phyloP scores from a whole-genome alignment of 2,329 filamentous ascomycete genomes.

The Epichloe uncinata region DNA sequence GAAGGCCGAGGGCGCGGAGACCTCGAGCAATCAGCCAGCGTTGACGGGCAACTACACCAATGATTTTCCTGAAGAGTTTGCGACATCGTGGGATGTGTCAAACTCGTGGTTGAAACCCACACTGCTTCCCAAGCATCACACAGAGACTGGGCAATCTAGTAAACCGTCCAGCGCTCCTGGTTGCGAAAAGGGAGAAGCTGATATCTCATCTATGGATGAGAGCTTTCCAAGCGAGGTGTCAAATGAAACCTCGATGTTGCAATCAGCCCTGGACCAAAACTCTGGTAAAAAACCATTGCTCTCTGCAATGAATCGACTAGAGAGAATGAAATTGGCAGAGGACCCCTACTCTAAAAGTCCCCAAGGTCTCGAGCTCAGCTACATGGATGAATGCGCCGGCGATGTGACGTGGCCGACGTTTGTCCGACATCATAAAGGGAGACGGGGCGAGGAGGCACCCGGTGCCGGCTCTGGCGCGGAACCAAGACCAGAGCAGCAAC shows the following conservation, averaged over 20 bases:
- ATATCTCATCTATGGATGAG: constrained; percentile 27
- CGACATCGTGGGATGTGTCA: constrained; percentile 25
- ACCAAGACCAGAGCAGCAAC: constrained; percentile 1
- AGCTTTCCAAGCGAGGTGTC: constrained; percentile 21
- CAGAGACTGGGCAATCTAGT: background rate
- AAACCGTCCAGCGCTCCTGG: background rate
- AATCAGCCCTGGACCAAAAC: constrained; percentile 19
- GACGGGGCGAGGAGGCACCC: background rate
- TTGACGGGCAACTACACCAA: constrained; percentile 35
- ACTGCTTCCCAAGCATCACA: constrained; percentile 11
- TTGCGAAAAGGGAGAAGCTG: constrained; percentile 16
- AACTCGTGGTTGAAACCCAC: constrained; percentile 15
- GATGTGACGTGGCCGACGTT: constrained; percentile 21
- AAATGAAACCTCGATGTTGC: constrained; percentile 12
- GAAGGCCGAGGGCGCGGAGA: constrained; percentile 5
- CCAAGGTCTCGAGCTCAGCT: constrained; percentile 35
- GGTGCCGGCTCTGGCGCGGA: background rate
- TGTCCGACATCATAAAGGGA: constrained; percentile 18
- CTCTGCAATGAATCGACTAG: constrained; percentile 3
- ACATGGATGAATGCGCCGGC: constrained; percentile 28
- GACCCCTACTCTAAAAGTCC: constrained; percentile 31
- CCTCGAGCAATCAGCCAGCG: background rate
- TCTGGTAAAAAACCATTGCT: constrained; percentile 1
- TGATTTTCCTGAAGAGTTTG: constrained; percentile 41
- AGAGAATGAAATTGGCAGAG: constrained; percentile 10